These are phyloP conservation scores for Ceratocystis colombiana DNA, from an alignment of 2,329 filamentous ascomycete genomes.

Conservation along the genomic window DNA sequence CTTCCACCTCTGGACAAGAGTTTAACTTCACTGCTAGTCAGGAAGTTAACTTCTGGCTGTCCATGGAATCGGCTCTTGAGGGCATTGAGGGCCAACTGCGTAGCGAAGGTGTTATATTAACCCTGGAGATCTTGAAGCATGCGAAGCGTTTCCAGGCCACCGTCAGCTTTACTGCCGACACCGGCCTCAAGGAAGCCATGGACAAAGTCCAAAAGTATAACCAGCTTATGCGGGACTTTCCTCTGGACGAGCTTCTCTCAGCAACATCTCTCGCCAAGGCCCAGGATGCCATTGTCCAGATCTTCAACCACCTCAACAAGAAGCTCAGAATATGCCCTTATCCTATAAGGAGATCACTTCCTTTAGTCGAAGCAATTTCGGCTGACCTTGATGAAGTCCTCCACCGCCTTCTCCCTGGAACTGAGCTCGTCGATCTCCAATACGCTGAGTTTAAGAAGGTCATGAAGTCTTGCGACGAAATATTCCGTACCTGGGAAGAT, in stretches of 20 bases:
- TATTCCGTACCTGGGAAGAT: constrained; percentile 91
- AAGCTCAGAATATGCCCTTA: constrained; percentile 95
- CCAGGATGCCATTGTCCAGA: constrained; percentile 76
- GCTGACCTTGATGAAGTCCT: constrained; percentile 80
- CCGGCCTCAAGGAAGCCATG: constrained; percentile 87
- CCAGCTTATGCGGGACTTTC: constrained; percentile 96
- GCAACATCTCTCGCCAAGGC: constrained; percentile 82
- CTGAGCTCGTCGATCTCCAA: constrained; percentile 80
- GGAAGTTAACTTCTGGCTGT: constrained; percentile 98
- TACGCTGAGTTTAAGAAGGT: constrained; percentile 81
- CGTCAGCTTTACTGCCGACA: constrained; percentile 92
- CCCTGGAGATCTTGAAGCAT: constrained; percentile 88
- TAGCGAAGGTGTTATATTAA: constrained; percentile 80
- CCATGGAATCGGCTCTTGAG: constrained; percentile 88
- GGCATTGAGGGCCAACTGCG: constrained; percentile 81
- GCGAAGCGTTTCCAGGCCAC: constrained; percentile 97
- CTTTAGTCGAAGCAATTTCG: constrained; percentile 94
- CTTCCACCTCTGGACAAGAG: constrained; percentile 46
- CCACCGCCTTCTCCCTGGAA: constrained; percentile 75
- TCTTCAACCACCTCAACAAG: constrained; percentile 93
- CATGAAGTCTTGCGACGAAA: constrained; percentile 71
- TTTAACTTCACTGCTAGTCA: constrained; percentile 66
- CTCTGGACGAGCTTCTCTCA: constrained; percentile 85
- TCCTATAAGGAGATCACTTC: constrained; percentile 79
- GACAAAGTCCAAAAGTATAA: constrained; percentile 98